Base-by-base conservation (phyloP, 192 early-diverging fungal species). In the Coemansia sp. region DNA sequence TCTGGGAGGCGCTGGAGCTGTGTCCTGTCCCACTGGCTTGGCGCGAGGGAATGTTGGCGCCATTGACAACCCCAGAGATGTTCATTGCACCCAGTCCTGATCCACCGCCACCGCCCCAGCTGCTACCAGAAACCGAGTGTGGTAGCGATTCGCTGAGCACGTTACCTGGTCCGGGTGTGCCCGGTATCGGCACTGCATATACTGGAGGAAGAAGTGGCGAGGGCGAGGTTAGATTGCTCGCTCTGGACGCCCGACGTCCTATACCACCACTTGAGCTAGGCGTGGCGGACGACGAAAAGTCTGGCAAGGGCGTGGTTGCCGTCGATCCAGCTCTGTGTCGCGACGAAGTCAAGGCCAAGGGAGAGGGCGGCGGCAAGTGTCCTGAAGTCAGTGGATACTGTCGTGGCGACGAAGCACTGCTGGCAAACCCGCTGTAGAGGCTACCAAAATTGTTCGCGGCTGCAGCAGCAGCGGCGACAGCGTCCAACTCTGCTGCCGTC, bases 101-200 rank as follows among this genome's bases (percentile, higher is more conserved):
- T 5, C 47, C 66, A 17, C 58, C 58, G 17, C 77, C 67, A 21
- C 77, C 67, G 30, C 77, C 67, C 72, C 77, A 76, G 71, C 77
- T 84, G 64, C 73, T 71, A 2, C 68, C 74, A 9, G 68, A 70
- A 17, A 58, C 69, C 3, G 82, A 70, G 32, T 67, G 60, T 1
- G 77, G 57, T 33, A 73, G 52, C 33, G 74, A 70, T 47, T 84
- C 82, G 63, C 77, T 84, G n/a, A 80, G 42, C 17, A 80, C 69
- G 47, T 84, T 84, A 6, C 82, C 82, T 13, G 72, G 71, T 0
- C 82, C 82, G 1, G 82, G 82, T 2, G 78, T 84, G 4, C 82
- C 82, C 14, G 82, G 82, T 42, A 84, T 84, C 21, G 82, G 77
- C 38, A 80, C 78, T 0, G 77, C 78, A 55, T 80, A 80, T 1